A percentile compares a stretch with the other conserved stretches of the same genome.
These are phyloP conservation scores for Fusarium clavum DNA, from an alignment of 2,329 filamentous ascomycete genomes.

Conservation along the genomic window DNA sequence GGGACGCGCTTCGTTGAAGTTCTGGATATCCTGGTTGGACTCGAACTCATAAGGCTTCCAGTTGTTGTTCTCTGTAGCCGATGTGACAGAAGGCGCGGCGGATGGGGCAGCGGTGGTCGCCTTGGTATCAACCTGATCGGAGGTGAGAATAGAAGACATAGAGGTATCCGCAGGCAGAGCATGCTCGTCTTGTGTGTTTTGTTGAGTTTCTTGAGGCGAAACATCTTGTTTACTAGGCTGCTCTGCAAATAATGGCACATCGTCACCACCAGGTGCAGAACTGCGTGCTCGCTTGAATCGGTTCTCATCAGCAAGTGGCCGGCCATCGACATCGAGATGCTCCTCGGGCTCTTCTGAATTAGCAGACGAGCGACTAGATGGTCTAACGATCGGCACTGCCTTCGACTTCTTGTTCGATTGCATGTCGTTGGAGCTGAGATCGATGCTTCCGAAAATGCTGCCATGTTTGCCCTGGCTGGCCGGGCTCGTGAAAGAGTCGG, in stretches of 20 bases:
- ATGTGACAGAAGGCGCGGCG: slow-evolving; percentile 64
- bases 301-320: slow-evolving; percentile 71
- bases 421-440: slow-evolving; percentile 70
- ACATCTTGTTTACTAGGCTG: slow-evolving; percentile 50
- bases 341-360: slow-evolving; percentile 45
- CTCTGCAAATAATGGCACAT: slow-evolving; percentile 79
- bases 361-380: slow-evolving; percentile 63
- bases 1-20: slow-evolving; percentile 64
- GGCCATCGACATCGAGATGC: slow-evolving; percentile 58
- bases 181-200: slow-evolving; percentile 52
- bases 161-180: slow-evolving; percentile 61
- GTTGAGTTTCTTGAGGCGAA: slow-evolving; percentile 22
- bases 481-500: slow-evolving; percentile 61
- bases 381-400: slow-evolving; percentile 82
- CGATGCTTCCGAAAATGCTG: slow-evolving; percentile 78
- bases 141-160: slow-evolving; percentile 64
- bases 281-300: slow-evolving; percentile 81
- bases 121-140: slow-evolving; percentile 66
- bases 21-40: slow-evolving; percentile 58
- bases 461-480: slow-evolving; percentile 54
- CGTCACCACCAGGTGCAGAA: slow-evolving; percentile 73
- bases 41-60: slow-evolving; percentile 71
- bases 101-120: slow-evolving; percentile 64
- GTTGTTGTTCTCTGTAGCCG: slow-evolving; percentile 61
- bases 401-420: slow-evolving; percentile 80